phyloP scores from a whole-genome alignment of 495 filamentous ascomycete genomes.

The Poronia punctata region DNA sequence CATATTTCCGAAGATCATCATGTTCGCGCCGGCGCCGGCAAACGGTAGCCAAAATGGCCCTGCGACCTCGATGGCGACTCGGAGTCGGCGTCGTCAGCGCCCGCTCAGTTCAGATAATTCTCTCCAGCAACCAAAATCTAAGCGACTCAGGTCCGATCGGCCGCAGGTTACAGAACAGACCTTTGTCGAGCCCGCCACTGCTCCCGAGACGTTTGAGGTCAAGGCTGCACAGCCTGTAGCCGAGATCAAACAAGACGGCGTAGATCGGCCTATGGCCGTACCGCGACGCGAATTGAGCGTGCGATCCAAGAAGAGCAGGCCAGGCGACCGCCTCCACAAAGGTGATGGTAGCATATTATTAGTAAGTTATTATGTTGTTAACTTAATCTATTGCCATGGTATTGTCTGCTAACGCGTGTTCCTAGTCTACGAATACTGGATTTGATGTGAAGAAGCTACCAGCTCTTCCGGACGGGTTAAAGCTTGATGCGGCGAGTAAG shows the following conservation, averaged over 20 bases:
- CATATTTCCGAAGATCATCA: conserved; percentile 30
- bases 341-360: conserved; percentile 57
- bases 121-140: conserved; percentile 59
- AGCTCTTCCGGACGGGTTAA: conserved; percentile 67
- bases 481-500: conserved; percentile 53
- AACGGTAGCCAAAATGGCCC: conserved; percentile 29
- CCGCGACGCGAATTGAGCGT: conserved; percentile 51
- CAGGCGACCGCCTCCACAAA: conserved; percentile 47
- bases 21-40: conserved; percentile 55
- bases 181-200: conserved; percentile 37
- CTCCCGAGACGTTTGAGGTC: conserved; percentile 41
- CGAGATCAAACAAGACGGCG: conserved; percentile 37
- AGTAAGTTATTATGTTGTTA: conserved; percentile 37
- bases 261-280: conserved; percentile 30
- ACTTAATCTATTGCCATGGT: neutral
- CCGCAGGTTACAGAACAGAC: conserved; percentile 48
- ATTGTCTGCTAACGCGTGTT: conserved; percentile 15
- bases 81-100: conserved; percentile 59
- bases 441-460: conserved; percentile 83
- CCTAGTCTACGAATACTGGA: conserved; percentile 75
- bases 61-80: conserved; percentile 46
- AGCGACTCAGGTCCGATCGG: conserved; percentile 55
- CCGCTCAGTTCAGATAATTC: conserved; percentile 58
- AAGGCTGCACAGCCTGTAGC: conserved; percentile 37
- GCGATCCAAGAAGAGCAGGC: conserved; percentile 52